phyloP scores from a whole-genome alignment of 108 stramenopile genomes.

The Skeletonema costatum region DNA sequence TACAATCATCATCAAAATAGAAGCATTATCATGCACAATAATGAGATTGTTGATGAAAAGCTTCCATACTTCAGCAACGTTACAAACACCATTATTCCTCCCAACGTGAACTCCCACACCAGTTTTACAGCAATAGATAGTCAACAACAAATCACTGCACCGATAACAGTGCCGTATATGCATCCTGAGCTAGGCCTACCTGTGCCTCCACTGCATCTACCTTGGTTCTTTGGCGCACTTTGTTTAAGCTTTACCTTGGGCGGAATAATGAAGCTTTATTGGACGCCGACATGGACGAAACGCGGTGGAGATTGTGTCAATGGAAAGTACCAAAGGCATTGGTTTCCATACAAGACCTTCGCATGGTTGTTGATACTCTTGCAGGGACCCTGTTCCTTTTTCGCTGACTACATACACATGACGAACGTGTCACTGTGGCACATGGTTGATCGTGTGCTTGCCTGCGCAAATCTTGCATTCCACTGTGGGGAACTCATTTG shows the following conservation, averaged over 20 bases:
- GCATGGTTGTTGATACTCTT: conserved; percentile 43
- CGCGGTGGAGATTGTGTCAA: conserved; percentile 13
- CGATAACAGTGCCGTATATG: conserved; percentile 40
- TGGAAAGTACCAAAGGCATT: conserved; percentile 21
- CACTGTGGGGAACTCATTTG: conserved; percentile 32
- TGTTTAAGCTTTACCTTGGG: conserved; percentile 50
- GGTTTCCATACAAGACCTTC: conserved; percentile 47
- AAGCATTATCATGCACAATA: neutral
- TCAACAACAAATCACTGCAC: neutral
- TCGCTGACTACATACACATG: conserved; percentile 52
- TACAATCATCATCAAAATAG: neutral
- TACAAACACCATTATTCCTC: neutral
- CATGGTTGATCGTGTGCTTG: conserved; percentile 39
- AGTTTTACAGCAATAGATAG: neutral
- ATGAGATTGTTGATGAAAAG: neutral
- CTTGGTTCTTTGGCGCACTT: conserved; percentile 48
- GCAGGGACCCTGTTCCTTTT: conserved; percentile 52
- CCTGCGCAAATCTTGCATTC: conserved; percentile 32
- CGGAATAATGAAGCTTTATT: conserved; percentile 30
- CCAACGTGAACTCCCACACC: neutral
- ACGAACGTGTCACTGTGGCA: conserved; percentile 38
- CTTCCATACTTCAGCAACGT: neutral
- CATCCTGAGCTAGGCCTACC: conserved; percentile 41
- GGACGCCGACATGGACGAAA: conserved; percentile 28
- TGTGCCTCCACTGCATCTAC: conserved; percentile 46